A percentile compares a stretch with the other conserved stretches of the same genome.
Evolutionary conservation across 805 yeast species (phyloP).

Genomic region (Ogataea philodendri): DNA sequence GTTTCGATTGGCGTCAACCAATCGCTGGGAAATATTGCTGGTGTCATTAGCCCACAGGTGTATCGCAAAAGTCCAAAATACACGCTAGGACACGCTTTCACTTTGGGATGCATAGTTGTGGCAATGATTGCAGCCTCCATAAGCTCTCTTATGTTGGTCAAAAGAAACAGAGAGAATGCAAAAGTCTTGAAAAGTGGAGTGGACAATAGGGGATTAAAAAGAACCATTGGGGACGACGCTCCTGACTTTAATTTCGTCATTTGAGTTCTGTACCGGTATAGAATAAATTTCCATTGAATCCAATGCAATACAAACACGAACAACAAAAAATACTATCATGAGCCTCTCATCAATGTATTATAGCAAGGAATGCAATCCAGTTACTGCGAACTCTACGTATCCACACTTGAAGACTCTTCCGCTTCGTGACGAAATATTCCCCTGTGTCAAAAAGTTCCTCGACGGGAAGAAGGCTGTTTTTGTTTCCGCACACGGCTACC

Average conservation of each 20-base stretch:
- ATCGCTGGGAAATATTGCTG: slow-evolving; percentile 44
- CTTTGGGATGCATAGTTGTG: slow-evolving; percentile 34
- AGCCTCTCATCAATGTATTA: no score
- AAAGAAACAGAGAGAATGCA: slow-evolving; percentile 11
- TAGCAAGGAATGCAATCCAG: no score
- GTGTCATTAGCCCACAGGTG: slow-evolving; percentile 44
- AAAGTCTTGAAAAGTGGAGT: slow-evolving; percentile 9
- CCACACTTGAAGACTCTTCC: no score
- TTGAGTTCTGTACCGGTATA: no score
- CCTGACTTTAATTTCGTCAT: slow-evolving; percentile 13
- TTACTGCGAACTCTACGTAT: no score
- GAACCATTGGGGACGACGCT: slow-evolving; percentile 15
- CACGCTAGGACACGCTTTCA: slow-evolving; percentile 39
- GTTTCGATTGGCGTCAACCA: slow-evolving; percentile 43
- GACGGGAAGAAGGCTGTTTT: no score
- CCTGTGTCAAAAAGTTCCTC: no score
- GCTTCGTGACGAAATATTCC: no score
- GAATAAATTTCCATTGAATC: no score
- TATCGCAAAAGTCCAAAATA: slow-evolving; percentile 39
- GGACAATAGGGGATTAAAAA: slow-evolving; percentile 7
- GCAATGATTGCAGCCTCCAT: slow-evolving; percentile 7
- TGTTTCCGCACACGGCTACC: no score
- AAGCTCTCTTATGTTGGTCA: slow-evolving; percentile 4
- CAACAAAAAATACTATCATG: no score
- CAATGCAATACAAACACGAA: no score